phyloP scores from a whole-genome alignment of 2,329 filamentous ascomycete species.

The Escovopsis sp. region DNA sequence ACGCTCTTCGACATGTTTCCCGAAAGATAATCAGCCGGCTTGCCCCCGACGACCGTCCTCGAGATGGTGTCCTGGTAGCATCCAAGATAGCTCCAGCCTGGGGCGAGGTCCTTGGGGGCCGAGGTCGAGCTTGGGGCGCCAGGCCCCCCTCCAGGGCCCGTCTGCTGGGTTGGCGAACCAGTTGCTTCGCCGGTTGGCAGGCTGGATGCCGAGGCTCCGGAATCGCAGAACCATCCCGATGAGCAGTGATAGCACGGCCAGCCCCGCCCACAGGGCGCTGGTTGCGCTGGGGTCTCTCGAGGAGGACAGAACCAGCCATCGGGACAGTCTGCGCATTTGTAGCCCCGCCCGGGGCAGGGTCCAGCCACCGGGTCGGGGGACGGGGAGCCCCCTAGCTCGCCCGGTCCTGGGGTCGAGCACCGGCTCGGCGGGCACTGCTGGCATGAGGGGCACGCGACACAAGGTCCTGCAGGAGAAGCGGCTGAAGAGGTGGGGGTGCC shows the following conservation, averaged over 20 bases:
- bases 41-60: constrained; percentile 9
- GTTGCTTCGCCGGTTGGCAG: no score
- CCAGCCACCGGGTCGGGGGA: constrained; percentile 4
- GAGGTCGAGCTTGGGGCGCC: background rate
- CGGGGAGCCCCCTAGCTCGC: background rate
- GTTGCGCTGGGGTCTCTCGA: constrained; percentile 15
- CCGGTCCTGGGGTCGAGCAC: background rate
- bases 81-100: constrained; percentile 15
- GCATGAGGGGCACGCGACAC: constrained; percentile 9
- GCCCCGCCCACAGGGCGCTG: constrained; percentile 14
- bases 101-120: background rate
- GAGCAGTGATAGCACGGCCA: constrained; percentile 18
- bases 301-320: constrained; percentile 19
- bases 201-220: constrained; percentile 1
- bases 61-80: constrained; percentile 16
- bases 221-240: constrained; percentile 15
- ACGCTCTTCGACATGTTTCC: constrained; percentile 30
- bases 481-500: background rate
- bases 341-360: constrained; percentile 13
- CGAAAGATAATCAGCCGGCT: constrained; percentile 12
- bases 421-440: constrained; percentile 3
- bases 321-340: constrained; percentile 14
- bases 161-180: no score
- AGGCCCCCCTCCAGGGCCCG: background rate
- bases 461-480: constrained; percentile 2